Evolutionary conservation across 352 stramenopile genomes (phyloP).

Genomic region (Phytophthora hybrid): DNA sequence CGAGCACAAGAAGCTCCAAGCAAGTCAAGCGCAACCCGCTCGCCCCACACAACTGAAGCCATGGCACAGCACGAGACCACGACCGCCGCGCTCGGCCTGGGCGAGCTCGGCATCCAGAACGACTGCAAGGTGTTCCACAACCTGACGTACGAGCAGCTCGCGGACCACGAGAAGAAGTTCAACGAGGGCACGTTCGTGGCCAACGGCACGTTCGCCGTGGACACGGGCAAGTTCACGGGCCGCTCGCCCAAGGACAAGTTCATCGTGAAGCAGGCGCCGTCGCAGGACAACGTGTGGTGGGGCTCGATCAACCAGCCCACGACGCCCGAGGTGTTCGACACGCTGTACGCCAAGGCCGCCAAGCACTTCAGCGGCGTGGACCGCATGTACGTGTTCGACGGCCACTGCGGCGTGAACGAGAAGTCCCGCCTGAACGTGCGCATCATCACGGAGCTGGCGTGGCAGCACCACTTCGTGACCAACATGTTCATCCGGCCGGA

Average conservation of each 20-base stretch:
- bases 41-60: slow-evolving; percentile 6
- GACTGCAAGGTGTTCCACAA: slow-evolving; percentile 95
- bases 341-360: slow-evolving; percentile 95
- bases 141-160: slow-evolving; percentile 96
- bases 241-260: slow-evolving; percentile 99
- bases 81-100: slow-evolving; percentile 67
- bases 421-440: slow-evolving; percentile 95
- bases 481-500: slow-evolving; percentile 96
- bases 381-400: slow-evolving; percentile 97
- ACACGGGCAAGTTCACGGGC: slow-evolving; percentile 99
- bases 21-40: background rate
- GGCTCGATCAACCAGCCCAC: slow-evolving; percentile 97
- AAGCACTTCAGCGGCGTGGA: slow-evolving; percentile 94
- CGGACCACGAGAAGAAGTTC: slow-evolving; percentile 95
- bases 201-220: slow-evolving; percentile 95
- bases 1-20: slow-evolving; percentile 13
- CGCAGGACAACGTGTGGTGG: slow-evolving; percentile 97
- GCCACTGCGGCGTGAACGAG: slow-evolving; percentile 94
- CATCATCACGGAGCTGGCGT: slow-evolving; percentile 98
- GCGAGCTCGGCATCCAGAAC: slow-evolving; percentile 42
- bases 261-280: slow-evolving; percentile 94
- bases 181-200: slow-evolving; percentile 92
- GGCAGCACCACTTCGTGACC: slow-evolving; percentile 98
- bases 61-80: slow-evolving; percentile 74
- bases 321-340: slow-evolving; percentile 94